Conservation (phyloP, 1,284 basidiomycete genomes). For the Fomitopsis schrenkii region DNA sequence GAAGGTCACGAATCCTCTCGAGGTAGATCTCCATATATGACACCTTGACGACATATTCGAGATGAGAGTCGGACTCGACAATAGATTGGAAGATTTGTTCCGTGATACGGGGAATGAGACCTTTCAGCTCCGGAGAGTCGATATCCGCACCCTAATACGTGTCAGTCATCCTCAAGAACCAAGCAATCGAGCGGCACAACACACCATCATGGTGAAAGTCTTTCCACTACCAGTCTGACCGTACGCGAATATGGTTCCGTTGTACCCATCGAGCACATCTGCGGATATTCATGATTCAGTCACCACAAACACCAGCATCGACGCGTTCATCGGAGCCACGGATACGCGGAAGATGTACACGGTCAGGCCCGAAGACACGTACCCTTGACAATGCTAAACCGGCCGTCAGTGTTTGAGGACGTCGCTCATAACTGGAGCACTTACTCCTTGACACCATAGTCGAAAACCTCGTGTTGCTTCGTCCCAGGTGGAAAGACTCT, state of each 20-base stretch:
- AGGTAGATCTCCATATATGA: slow-evolving; percentile 99
- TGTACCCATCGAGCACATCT: slow-evolving; percentile 99
- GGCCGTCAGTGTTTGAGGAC: slow-evolving; percentile 10
- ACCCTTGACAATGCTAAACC: slow-evolving; percentile 75
- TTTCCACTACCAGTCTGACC: slow-evolving; percentile 98
- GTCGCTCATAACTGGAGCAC: slow-evolving; percentile 25
- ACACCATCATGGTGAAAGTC: slow-evolving; percentile 96
- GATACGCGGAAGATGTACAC: background rate
- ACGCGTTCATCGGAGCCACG: background rate
- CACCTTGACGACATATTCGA: slow-evolving; percentile 99
- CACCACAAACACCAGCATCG: background rate
- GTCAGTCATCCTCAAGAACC: slow-evolving; percentile 8
- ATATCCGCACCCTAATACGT: slow-evolving; percentile 86
- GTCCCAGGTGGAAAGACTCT: slow-evolving; percentile 94
- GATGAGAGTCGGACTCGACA: slow-evolving; percentile 88
- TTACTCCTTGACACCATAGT: slow-evolving; percentile 97
- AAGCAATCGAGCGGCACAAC: slow-evolving; percentile 15
- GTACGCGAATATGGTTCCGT: slow-evolving; percentile 98
- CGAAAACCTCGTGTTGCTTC: slow-evolving; percentile 93
- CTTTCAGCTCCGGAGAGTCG: slow-evolving; percentile 87
- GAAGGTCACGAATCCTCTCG: slow-evolving; percentile 92
- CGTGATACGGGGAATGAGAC: slow-evolving; percentile 97
- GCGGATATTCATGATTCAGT: slow-evolving; percentile 4
- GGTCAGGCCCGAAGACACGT: slow-evolving; percentile 11
- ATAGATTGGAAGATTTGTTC: slow-evolving; percentile 99